Conservation (phyloP, 2,329 filamentous ascomycete genomes). For the Aspergillus sp. region DNA sequence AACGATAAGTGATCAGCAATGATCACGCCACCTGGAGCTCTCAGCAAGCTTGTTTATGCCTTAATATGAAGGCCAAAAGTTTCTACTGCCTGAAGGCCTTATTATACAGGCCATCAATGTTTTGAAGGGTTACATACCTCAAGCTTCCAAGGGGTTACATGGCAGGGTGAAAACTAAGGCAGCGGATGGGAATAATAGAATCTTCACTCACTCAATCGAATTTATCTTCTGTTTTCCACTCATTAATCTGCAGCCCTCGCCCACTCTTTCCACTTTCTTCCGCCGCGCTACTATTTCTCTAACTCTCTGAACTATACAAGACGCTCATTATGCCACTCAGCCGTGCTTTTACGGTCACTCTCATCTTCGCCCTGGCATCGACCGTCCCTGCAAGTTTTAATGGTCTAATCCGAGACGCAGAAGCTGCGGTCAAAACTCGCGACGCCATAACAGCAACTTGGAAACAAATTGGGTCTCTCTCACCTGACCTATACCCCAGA, state of each 20-base stretch:
- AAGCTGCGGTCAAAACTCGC: conserved; percentile 51
- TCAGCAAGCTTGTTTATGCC: background rate
- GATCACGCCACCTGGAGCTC: conserved; percentile 13
- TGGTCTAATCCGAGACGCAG: conserved; percentile 55
- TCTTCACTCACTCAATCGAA: background rate
- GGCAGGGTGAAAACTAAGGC: background rate
- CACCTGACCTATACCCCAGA: conserved; percentile 23
- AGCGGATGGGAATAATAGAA: background rate
- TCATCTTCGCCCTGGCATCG: conserved; percentile 40
- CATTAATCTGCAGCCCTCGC: background rate
- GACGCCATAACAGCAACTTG: conserved; percentile 55
- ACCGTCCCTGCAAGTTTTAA: conserved; percentile 52
- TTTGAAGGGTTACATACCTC: conserved; percentile 2
- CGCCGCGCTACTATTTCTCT: background rate
- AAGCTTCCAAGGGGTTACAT: conserved; percentile 4
- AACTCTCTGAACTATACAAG: background rate
- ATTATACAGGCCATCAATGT: background rate
- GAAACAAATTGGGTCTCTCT: conserved; percentile 55
- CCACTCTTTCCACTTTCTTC: background rate
- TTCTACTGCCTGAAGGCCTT: background rate
- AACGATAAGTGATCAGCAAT: background rate
- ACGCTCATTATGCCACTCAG: conserved; percentile 29
- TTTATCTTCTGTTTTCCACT: background rate
- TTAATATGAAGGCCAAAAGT: background rate
- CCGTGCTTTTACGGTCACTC: conserved; percentile 24